These are phyloP conservation scores for Aegle marmelos DNA, from an alignment of 345 rosid genomes.

Conservation along the genomic window DNA sequence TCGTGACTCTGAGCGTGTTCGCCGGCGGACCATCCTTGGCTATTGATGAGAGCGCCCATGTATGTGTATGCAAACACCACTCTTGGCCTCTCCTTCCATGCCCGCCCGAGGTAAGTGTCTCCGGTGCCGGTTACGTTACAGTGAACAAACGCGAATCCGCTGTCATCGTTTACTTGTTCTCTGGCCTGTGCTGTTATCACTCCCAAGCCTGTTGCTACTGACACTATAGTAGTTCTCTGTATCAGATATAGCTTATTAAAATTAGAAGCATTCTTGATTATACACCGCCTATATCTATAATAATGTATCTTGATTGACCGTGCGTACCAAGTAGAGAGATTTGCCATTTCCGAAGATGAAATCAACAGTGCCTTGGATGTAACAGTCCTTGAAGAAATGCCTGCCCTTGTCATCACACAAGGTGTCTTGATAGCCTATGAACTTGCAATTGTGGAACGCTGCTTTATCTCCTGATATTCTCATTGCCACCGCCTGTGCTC, in stretches of 20 bases:
- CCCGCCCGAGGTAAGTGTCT: constrained; percentile 29
- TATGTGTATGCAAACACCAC: constrained; percentile 30
- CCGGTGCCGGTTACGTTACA: constrained; percentile 26
- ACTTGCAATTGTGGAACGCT: constrained; percentile 39
- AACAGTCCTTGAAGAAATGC: constrained; percentile 44
- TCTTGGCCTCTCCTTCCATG: constrained; percentile 29
- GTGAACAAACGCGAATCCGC: constrained; percentile 42
- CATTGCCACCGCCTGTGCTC: constrained; percentile 46
- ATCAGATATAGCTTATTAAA: background rate
- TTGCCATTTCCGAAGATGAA: constrained; percentile 53
- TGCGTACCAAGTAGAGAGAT: constrained; percentile 41
- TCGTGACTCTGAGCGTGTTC: background rate
- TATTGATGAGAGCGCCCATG: constrained; percentile 25
- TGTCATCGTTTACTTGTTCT: constrained; percentile 14
- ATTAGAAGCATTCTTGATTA: too few species aligned
- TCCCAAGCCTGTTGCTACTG: constrained; percentile 35
- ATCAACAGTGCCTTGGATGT: constrained; percentile 45
- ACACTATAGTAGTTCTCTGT: constrained; percentile 36
- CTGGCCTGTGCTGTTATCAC: constrained; percentile 50
- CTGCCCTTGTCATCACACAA: constrained; percentile 45
- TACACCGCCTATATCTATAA: too few species aligned
- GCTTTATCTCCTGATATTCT: constrained; percentile 47
- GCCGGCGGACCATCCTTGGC: constrained; percentile 23
- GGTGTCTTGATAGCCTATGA: constrained; percentile 52
- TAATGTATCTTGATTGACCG: too few species aligned